Conservation (phyloP, 1,284 basidiomycete genomes). For the Ustilago sp. region DNA sequence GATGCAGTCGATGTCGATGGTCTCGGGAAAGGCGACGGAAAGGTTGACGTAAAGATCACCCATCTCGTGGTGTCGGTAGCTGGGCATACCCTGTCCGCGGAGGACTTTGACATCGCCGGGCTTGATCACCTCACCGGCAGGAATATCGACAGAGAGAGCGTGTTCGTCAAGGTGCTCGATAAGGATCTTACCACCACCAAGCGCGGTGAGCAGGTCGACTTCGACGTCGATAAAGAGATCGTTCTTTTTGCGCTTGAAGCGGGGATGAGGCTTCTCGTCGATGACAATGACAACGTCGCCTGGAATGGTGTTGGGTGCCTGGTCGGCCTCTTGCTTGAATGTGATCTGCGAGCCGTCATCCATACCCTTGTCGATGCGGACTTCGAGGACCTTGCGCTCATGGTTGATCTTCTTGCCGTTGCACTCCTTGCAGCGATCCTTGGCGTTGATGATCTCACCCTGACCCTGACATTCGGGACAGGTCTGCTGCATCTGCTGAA, state of each 20-base stretch:
- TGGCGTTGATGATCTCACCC: constrained; percentile 92
- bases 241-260: constrained; percentile 92
- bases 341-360: constrained; percentile 95
- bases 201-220: constrained; percentile 91
- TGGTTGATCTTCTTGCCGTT: constrained; percentile 94
- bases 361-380: constrained; percentile 99
- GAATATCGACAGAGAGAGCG: constrained; percentile 83
- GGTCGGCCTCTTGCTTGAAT: constrained; percentile 95
- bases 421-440: constrained; percentile 93
- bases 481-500: constrained; percentile 96
- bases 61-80: constrained; percentile 94
- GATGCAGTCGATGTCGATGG: constrained; percentile 79
- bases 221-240: constrained; percentile 89
- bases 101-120: constrained; percentile 93
- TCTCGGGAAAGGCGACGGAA: constrained; percentile 88
- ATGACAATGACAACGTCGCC: constrained; percentile 98
- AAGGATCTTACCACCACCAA: constrained; percentile 89
- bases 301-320: constrained; percentile 87
- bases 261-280: constrained; percentile 92
- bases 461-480: constrained; percentile 92
- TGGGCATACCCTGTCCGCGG: constrained; percentile 96
- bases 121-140: constrained; percentile 89
- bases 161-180: constrained; percentile 96
- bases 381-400: constrained; percentile 98
- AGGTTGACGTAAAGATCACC: constrained; percentile 93